Percentiles rank a stretch among this genome's conserved stretches.
phyloP scores from a whole-genome alignment of 495 filamentous ascomycete genomes.

The Neurospora terricola region DNA sequence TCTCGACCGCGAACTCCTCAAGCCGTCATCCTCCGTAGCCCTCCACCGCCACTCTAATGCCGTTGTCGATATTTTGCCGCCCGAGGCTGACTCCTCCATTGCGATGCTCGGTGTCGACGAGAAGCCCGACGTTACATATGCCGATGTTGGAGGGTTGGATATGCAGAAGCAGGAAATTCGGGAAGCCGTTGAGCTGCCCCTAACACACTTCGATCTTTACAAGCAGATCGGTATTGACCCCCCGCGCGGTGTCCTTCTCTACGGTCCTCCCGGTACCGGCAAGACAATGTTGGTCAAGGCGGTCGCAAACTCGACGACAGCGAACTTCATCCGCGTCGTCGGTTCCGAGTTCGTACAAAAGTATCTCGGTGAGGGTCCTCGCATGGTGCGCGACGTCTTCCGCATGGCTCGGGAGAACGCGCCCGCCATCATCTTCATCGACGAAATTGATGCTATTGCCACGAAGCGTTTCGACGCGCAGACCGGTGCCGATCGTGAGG shows the following conservation, averaged over 20 bases:
- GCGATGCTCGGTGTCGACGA: constrained; percentile 94
- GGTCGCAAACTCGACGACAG: constrained; percentile 94
- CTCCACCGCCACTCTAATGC: constrained; percentile 97
- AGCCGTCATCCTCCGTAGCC: constrained; percentile 94
- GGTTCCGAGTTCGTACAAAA: constrained; percentile 99
- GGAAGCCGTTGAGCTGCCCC: constrained; percentile 90
- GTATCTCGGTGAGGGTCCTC: constrained; percentile 92
- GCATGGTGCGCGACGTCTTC: constrained; percentile 99
- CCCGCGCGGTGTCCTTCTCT: constrained; percentile 88
- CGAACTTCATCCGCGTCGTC: constrained; percentile 95
- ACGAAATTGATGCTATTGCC: constrained; percentile 97
- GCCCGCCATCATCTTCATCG: constrained; percentile 97
- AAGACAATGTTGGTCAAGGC: constrained; percentile 99
- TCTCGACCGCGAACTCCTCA: constrained; percentile 93
- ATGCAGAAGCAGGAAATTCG: constrained; percentile 99
- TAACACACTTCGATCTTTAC: constrained; percentile 97
- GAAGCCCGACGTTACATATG: constrained; percentile 97
- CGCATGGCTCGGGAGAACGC: constrained; percentile 98
- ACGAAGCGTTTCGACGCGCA: constrained; percentile 99
- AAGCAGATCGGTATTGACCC: constrained; percentile 98
- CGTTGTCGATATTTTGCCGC: constrained; percentile 94
- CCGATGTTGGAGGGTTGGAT: constrained; percentile 92
- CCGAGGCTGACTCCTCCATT: constrained; percentile 95
- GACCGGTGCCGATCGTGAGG: constrained; percentile 93
- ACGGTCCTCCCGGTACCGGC: constrained; percentile 92